These are phyloP conservation scores for Nitzschia sp. DNA, from an alignment of 108 stramenopile genomes.

Conservation along the genomic window DNA sequence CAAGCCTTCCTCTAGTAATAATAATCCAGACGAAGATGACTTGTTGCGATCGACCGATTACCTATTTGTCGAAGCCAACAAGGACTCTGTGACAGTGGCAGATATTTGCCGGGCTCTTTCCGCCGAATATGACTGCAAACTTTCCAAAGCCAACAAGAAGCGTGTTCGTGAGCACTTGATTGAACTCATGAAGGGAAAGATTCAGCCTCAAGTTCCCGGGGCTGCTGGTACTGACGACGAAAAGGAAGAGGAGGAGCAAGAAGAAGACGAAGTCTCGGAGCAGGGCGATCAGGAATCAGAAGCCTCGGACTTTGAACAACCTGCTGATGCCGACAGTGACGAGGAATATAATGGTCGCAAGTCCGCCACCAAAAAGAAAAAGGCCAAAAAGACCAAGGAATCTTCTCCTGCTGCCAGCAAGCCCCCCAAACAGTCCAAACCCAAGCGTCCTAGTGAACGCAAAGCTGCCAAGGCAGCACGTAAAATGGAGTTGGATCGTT, in stretches of 20 bases:
- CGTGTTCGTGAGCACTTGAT: slow-evolving; percentile 29
- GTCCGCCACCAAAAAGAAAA: slow-evolving; percentile 11
- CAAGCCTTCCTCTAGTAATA: background rate
- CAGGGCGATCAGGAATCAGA: slow-evolving; percentile 10
- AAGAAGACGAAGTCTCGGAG: slow-evolving; percentile 4
- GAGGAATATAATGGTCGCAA: slow-evolving; percentile 9
- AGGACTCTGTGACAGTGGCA: slow-evolving; percentile 30
- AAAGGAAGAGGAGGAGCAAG: background rate
- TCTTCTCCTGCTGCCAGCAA: slow-evolving; percentile 12
- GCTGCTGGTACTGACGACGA: background rate
- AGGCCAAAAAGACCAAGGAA: background rate
- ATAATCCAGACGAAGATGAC: slow-evolving; percentile 3
- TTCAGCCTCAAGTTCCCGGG: slow-evolving; percentile 6
- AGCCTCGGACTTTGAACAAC: background rate
- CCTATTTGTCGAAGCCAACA: slow-evolving; percentile 37
- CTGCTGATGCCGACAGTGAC: slow-evolving; percentile 1
- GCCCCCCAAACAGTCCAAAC: slow-evolving; percentile 44
- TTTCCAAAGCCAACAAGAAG: slow-evolving; percentile 25
- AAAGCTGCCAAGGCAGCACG: slow-evolving; percentile 31
- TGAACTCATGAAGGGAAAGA: slow-evolving; percentile 16
- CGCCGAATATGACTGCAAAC: slow-evolving; percentile 24
- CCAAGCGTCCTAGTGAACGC: slow-evolving; percentile 40
- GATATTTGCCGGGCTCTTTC: slow-evolving; percentile 26
- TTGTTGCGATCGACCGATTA: slow-evolving; percentile 21
- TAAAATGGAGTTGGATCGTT: slow-evolving; percentile 22